phyloP scores from a whole-genome alignment of 1,284 basidiomycete genomes.

The Fomitiporia mediterranea region DNA sequence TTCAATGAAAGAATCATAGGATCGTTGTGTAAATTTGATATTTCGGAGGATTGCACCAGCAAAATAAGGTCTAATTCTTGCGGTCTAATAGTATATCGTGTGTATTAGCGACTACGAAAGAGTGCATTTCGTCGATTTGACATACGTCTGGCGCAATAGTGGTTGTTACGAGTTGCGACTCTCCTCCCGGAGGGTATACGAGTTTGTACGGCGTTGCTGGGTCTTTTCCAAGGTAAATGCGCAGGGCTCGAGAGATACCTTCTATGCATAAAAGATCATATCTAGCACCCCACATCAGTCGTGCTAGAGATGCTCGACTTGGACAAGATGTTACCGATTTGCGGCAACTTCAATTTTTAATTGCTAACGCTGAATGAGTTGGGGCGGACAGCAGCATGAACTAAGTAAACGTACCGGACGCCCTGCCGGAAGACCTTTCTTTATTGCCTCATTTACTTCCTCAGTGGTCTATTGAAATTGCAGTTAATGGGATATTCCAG shows the following conservation, averaged over 20 bases:
- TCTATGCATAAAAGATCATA: constrained; percentile 98
- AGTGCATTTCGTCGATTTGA: constrained; percentile 14
- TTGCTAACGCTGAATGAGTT: constrained; percentile 49
- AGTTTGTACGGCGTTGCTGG: constrained; percentile 72
- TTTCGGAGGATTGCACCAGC: constrained; percentile 90
- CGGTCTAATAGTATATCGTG: constrained; percentile 46
- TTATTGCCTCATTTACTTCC: constrained; percentile 78
- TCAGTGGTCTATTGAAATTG: constrained; percentile 68
- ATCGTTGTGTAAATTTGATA: constrained; percentile 81
- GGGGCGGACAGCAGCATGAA: background rate
- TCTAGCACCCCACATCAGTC: constrained; percentile 44
- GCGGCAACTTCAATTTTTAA: constrained; percentile 99
- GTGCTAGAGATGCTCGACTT: constrained; percentile 23
- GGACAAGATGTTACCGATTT: constrained; percentile 58
- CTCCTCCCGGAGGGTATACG: constrained; percentile 61
- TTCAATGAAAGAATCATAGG: constrained; percentile 97
- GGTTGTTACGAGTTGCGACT: constrained; percentile 61
- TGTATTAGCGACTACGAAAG: background rate
- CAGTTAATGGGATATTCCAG: background rate
- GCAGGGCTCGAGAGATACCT: constrained; percentile 87
- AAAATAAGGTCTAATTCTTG: constrained; percentile 85
- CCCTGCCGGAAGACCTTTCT: constrained; percentile 77
- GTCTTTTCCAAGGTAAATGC: constrained; percentile 78
- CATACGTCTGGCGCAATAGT: constrained; percentile 67
- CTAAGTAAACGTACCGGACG: constrained; percentile 56